Evolutionary conservation across 192 early-diverging fungal genomes (phyloP).

Genomic region (Haplosporangium gracile): DNA sequence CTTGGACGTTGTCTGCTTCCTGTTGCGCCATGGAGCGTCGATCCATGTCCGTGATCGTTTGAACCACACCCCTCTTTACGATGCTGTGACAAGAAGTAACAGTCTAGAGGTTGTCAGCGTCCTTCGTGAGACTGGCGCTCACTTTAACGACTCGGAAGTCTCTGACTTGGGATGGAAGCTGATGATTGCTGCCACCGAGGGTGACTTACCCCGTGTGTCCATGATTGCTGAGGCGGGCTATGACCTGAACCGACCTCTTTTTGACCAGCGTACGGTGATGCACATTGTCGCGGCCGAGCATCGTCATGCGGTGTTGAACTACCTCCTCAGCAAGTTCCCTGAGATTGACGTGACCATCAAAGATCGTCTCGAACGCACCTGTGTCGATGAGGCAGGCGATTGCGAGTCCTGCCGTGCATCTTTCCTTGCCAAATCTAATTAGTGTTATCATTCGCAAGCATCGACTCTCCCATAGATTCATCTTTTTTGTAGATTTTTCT

Average conservation of each 20-base stretch:
- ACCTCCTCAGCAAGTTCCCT: slow-evolving; percentile 56
- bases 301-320: slow-evolving; percentile 57
- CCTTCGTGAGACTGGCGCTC: slow-evolving; percentile 85
- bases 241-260: slow-evolving; percentile 71
- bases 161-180: slow-evolving; percentile 72
- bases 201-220: slow-evolving; percentile 27
- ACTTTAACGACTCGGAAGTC: slow-evolving; percentile 88
- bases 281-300: slow-evolving; percentile 74
- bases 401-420: slow-evolving; percentile 24
- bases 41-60: slow-evolving; percentile 91
- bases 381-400: slow-evolving; percentile 64
- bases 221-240: slow-evolving; percentile 68
- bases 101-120: slow-evolving; percentile 74
- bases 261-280: slow-evolving; percentile 77
- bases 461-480: neutral
- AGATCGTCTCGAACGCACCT: slow-evolving; percentile 70
- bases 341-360: slow-evolving; percentile 59
- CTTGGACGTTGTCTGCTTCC: slow-evolving; percentile 76
- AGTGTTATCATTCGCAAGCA: no score
- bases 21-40: slow-evolving; percentile 87
- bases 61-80: slow-evolving; percentile 92
- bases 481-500: neutral
- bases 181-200: slow-evolving; percentile 57
- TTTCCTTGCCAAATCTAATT: neutral
- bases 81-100: slow-evolving; percentile 76